A percentile compares a stretch with the other conserved stretches of the same genome.
phyloP scores from a whole-genome alignment of 495 filamentous ascomycete species.

The Hypomontagnella submonticulosa region DNA sequence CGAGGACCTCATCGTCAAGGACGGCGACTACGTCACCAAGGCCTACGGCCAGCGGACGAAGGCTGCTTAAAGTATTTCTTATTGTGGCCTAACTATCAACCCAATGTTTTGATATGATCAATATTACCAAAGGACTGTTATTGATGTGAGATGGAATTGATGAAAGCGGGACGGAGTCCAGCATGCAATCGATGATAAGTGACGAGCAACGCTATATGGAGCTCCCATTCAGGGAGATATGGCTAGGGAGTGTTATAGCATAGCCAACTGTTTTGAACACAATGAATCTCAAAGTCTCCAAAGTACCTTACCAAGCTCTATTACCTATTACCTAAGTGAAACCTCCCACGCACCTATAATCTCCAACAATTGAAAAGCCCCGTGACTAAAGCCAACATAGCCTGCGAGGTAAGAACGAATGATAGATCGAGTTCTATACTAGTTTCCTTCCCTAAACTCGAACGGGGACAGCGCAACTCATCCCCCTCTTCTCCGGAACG shows the following conservation, averaged over 20 bases:
- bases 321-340: not conserved
- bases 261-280: conserved; percentile 35
- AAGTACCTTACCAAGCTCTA: not conserved
- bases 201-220: conserved; percentile 24
- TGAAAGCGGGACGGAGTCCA: conserved; percentile 18
- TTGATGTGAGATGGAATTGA: not conserved
- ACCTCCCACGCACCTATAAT: not conserved
- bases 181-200: conserved; percentile 16
- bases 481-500: conserved; percentile 3
- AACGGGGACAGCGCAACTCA: conserved; percentile 12
- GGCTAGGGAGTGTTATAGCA: conserved; percentile 28
- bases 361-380: not conserved
- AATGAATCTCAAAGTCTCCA: conserved; percentile 16
- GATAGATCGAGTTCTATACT: not conserved
- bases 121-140: too few relatives aligned
- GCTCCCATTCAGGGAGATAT: not conserved
- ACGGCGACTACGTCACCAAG: conserved; percentile 95
- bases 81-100: too few relatives aligned
- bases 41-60: conserved; percentile 86
- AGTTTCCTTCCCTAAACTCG: conserved; percentile 16
- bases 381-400: conserved; percentile 1
- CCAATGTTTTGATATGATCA: too few relatives aligned
- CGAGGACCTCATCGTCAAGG: conserved; percentile 91
- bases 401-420: conserved; percentile 9
- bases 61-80: conserved; percentile 34